phyloP scores from a whole-genome alignment of 2,329 filamentous ascomycete genomes.

The Thelonectria discophora region DNA sequence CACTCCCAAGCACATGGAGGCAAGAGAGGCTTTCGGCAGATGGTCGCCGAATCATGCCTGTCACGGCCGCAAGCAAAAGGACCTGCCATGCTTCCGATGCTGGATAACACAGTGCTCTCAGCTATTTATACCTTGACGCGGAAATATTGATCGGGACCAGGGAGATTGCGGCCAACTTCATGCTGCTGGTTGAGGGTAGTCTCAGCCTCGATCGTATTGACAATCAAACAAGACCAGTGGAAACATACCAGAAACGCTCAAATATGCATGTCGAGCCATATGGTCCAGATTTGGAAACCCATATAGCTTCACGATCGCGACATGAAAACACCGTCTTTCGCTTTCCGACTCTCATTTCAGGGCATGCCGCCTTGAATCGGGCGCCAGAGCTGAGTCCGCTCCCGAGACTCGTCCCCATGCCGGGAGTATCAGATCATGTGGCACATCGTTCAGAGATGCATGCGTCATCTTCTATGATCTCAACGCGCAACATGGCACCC shows the following conservation, averaged over 20 bases:
- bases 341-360: not conserved
- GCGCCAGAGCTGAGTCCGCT: not conserved
- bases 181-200: not conserved
- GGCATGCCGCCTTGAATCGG: not conserved
- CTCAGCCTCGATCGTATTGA: not conserved
- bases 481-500: not conserved
- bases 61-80: not conserved
- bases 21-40: slow-evolving; percentile 4
- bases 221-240: not conserved
- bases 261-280: not conserved
- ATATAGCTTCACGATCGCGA: not conserved
- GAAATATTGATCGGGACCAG: not conserved
- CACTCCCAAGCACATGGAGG: not conserved
- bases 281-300: not conserved
- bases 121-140: not conserved
- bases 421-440: not conserved
- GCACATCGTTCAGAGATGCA: not conserved
- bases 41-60: not conserved
- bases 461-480: not conserved
- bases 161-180: not conserved
- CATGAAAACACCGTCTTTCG: not conserved
- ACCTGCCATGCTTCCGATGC: not conserved
- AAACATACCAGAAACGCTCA: not conserved
- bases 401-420: slow-evolving; percentile 10
- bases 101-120: not conserved